phyloP scores from a whole-genome alignment of 495 filamentous ascomycete species.

The Neurospora terricola region DNA sequence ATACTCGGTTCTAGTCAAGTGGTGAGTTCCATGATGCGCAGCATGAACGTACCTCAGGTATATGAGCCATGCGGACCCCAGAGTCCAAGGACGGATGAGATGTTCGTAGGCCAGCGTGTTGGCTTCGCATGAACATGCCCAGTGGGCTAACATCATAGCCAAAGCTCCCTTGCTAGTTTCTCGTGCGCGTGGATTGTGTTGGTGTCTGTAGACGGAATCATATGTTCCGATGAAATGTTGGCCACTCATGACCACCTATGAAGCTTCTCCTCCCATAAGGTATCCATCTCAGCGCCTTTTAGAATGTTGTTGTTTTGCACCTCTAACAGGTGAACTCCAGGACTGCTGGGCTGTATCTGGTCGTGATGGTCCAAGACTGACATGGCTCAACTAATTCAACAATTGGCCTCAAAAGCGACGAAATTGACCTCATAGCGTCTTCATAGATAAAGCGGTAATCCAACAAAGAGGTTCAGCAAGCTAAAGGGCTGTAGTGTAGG shows the following conservation, averaged over 20 bases:
- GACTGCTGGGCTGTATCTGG: neutral
- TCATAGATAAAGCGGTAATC: neutral
- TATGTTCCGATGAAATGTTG: neutral
- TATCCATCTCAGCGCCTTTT: neutral
- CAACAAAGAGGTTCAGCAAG: neutral
- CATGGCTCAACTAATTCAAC: neutral
- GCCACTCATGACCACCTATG: neutral
- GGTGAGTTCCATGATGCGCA: neutral
- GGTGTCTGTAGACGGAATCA: neutral
- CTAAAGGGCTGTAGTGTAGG: neutral
- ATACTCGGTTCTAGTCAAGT: neutral
- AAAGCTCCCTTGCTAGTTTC: neutral
- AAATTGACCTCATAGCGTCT: neutral
- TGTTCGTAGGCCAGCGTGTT: neutral
- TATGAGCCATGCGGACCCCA: neutral
- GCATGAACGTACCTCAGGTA: neutral
- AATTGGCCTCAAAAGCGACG: too few relatives aligned
- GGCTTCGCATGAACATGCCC: neutral
- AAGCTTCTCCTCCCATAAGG: neutral
- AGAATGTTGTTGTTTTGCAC: neutral
- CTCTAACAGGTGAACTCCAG: neutral
- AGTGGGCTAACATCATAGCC: neutral
- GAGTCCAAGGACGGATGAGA: neutral
- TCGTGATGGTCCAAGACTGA: neutral
- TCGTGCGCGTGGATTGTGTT: neutral